Percentiles rank a stretch among this genome's conserved stretches.
These are phyloP conservation scores for Neoboletus magnificus DNA, from an alignment of 768 basidiomycete species.

Conservation along the genomic window DNA sequence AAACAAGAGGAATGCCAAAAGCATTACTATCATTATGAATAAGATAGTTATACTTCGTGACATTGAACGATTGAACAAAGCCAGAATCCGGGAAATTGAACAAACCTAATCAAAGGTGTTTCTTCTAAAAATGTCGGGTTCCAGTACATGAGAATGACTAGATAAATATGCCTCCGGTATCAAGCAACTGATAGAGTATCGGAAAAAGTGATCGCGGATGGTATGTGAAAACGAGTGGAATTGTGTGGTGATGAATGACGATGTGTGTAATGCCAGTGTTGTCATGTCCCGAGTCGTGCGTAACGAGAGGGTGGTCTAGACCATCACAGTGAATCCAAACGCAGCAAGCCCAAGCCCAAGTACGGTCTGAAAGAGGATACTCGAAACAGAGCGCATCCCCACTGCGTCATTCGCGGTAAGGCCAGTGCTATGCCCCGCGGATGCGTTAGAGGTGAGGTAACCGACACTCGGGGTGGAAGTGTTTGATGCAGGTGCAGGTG, in stretches of 20 bases:
- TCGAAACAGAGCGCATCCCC: background rate
- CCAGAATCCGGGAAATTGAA: background rate
- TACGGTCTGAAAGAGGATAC: slow-evolving; percentile 12
- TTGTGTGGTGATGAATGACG: background rate
- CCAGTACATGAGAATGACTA: background rate
- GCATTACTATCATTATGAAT: slow-evolving; percentile 2
- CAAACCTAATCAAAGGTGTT: background rate
- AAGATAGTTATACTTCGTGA: slow-evolving; percentile 4
- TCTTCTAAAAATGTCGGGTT: background rate
- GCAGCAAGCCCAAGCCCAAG: slow-evolving; percentile 19
- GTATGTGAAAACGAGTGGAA: background rate
- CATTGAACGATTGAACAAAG: background rate
- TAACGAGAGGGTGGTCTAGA: slow-evolving; percentile 9
- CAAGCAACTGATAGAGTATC: background rate
- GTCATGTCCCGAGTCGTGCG: background rate
- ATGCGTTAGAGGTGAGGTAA: background rate
- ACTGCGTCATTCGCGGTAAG: slow-evolving; percentile 7
- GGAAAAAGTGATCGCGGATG: background rate
- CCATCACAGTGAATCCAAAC: slow-evolving; percentile 14
- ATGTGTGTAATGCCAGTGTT: background rate
- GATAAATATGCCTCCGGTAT: background rate
- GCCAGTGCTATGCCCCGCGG: background rate
- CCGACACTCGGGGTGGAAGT: background rate
- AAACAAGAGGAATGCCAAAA: background rate
- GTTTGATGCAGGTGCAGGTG: background rate